Conservation (phyloP, 148 eudicot genomes). For the Polygonum aviculare region DNA sequence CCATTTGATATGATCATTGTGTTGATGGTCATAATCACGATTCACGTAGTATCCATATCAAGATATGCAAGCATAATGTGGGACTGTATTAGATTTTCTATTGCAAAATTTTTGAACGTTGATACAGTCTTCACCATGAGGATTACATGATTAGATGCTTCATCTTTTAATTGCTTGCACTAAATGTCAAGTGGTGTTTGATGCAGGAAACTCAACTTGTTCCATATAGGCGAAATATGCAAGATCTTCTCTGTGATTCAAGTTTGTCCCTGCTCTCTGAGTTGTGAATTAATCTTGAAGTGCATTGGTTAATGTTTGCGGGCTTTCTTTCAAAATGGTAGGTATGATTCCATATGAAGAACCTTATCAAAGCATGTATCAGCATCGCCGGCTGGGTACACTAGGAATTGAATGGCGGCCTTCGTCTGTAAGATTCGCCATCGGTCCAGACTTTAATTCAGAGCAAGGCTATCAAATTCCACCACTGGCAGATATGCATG, state of each 20-base stretch:
- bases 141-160: neutral
- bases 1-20: neutral
- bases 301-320: neutral
- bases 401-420: slow-evolving; percentile 95
- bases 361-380: slow-evolving; percentile 92
- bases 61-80: neutral
- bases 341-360: slow-evolving; percentile 97
- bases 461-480: slow-evolving; percentile 63
- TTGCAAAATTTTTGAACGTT: neutral
- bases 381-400: slow-evolving; percentile 72
- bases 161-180: neutral
- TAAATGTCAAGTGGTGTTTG: neutral
- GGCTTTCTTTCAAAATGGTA: slow-evolving; percentile 21
- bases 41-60: neutral
- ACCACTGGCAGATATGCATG: slow-evolving; percentile 69
- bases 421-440: slow-evolving; percentile 68
- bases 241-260: slow-evolving; percentile 98
- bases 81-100: neutral
- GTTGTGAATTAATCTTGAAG: neutral
- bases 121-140: neutral
- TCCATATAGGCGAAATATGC: slow-evolving; percentile 84
- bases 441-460: slow-evolving; percentile 65
- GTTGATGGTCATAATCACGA: neutral
- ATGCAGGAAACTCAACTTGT: slow-evolving; percentile 91
- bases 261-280: slow-evolving; percentile 31